Evolutionary conservation across 202 grass and related monocot species (phyloP), one percentile per base, ranked within the genome.

Genomic region (Setaria viridis): DNA sequence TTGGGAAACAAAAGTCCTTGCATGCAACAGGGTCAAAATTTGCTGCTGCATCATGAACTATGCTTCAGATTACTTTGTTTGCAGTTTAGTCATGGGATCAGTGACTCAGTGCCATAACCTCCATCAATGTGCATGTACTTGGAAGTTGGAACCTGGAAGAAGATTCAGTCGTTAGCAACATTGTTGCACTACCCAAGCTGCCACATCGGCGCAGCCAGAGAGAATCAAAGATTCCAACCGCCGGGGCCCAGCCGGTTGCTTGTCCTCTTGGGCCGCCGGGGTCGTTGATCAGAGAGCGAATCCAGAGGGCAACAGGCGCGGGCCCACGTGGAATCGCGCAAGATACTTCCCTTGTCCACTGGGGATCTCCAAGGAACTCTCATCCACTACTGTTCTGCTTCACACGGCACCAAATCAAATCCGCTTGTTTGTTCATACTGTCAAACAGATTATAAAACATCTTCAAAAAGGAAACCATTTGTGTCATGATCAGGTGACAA

Each of bases 331-430:
- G 91, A 87, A 94, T 92, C 94, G 62, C 29, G 53, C 7, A 89
- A 89, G 92, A 94, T 94, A 87, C 94, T 92, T 97, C 84, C 85
- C 89, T 70, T 89, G 76, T 83, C 85, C 77, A 35, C 77, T 69
- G 47, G 83, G 80, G 70, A 87, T 83, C 75, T 85, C 55, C 72
- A 70, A 82, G 62, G 56, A 81, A 58, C 47, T 54, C 13, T 53
- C 43, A 46, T 13, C 25, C 42, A 35, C 62, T 35, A 3, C 72
- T 55, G 3, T 29, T 33, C 7, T 4, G 13, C 54, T 51, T 85
- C 83, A 50, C 68, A 17, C 35, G 1, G 68, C 37, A 54, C 77
- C 47, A 37, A 14, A 56, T 67, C 32, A 57, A 57, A 29, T 32
- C 16, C 11, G 34, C 16, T 51, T 51, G 10, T 4, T 29, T 42